phyloP scores from a whole-genome alignment of 192 early-diverging fungal species.

The Helicostylum pulchrum region DNA sequence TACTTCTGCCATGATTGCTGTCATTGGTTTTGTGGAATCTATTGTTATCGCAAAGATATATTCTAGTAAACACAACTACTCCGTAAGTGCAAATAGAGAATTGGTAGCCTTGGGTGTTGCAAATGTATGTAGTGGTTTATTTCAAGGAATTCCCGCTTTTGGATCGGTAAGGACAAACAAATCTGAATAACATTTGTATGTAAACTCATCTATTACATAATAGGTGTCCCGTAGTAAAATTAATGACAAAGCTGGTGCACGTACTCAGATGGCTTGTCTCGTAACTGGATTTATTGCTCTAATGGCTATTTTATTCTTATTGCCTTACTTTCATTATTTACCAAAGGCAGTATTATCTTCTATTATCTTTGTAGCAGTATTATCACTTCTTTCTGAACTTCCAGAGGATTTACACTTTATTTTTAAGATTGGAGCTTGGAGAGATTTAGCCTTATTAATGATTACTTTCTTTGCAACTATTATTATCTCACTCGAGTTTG shows the following conservation, averaged over 20 bases:
- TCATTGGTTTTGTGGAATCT: conserved; percentile 98
- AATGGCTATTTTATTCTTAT: conserved; percentile 71
- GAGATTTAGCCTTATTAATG: conserved; percentile 76
- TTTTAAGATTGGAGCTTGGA: conserved; percentile 74
- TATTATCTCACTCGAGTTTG: conserved; percentile 83
- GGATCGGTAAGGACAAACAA: conserved; percentile 25
- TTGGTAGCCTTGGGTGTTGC: conserved; percentile 84
- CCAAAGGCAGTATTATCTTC: conserved; percentile 45
- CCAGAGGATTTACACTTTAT: conserved; percentile 78
- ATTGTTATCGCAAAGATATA: conserved; percentile 94
- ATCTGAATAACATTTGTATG: background rate
- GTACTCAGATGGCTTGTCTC: conserved; percentile 84
- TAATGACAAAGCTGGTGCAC: conserved; percentile 85
- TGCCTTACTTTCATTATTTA: conserved; percentile 55
- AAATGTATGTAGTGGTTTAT: conserved; percentile 80
- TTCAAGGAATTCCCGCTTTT: conserved; percentile 49
- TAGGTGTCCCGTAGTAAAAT: conserved; percentile 85
- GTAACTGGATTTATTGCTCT: conserved; percentile 73
- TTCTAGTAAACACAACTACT: conserved; percentile 87
- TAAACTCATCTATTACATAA: background rate
- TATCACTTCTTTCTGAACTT: conserved; percentile 70
- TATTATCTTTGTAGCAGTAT: conserved; percentile 79
- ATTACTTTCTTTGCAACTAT: conserved; percentile 88
- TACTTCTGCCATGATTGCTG: conserved; percentile 84
- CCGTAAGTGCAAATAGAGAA: conserved; percentile 93